Evolutionary conservation across 176 grass and related monocot genomes (phyloP).

Genomic region (Oryza meridionalis): DNA sequence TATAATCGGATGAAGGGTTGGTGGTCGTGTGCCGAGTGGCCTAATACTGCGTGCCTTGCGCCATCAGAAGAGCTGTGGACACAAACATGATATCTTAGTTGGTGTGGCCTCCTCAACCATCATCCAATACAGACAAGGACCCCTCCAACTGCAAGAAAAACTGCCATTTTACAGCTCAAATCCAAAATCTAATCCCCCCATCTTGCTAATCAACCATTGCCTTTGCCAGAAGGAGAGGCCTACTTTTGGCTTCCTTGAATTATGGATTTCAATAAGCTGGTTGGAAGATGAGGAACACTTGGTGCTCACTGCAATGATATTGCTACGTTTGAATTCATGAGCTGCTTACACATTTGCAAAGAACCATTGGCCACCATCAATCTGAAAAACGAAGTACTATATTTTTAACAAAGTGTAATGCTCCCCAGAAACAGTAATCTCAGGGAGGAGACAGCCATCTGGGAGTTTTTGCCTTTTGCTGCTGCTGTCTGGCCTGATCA

Average conservation of each 20-base stretch:
- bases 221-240: not conserved
- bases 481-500: constrained; percentile 14
- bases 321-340: not conserved
- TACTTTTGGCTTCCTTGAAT: constrained; percentile 30
- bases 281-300: constrained; percentile 19
- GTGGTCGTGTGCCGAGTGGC: not conserved
- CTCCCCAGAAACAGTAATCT: not conserved
- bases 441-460: constrained; percentile 1
- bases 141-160: not conserved
- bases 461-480: constrained; percentile 9
- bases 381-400: not conserved
- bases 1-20: not conserved
- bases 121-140: constrained; percentile 9
- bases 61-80: constrained; percentile 29
- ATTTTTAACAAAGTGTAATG: not conserved
- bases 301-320: constrained; percentile 25
- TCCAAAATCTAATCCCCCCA: not conserved
- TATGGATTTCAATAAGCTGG: constrained; percentile 35
- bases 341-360: not conserved
- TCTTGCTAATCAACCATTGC: not conserved
- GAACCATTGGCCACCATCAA: not conserved
- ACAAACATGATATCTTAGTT: constrained; percentile 10
- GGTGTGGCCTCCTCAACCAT: constrained; percentile 16
- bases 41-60: constrained; percentile 23
- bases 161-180: constrained; percentile 2